Percentiles rank a stretch among this genome's conserved stretches.
Conservation (phyloP, 2,329 filamentous ascomycete genomes). For the Microdochium bolleyi region DNA sequence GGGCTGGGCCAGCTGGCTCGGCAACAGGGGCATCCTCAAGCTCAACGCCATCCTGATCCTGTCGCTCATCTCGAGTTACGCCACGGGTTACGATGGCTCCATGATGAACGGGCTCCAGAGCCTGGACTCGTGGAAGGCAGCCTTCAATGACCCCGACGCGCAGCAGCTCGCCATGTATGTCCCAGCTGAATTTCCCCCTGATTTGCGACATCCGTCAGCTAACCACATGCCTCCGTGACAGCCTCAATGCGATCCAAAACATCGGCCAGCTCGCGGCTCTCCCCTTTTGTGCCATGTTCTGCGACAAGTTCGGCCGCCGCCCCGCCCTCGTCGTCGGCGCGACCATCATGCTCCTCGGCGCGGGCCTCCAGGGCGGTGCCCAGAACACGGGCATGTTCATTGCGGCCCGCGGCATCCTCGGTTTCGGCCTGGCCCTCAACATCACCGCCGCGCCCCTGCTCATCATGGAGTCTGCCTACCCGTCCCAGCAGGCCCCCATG, state of each 20-base stretch:
- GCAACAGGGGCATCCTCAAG: conserved; percentile 11
- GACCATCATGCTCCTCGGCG: conserved; percentile 27
- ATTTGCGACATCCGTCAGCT: not conserved
- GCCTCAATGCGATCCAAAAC: conserved; percentile 20
- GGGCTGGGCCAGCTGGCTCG: conserved; percentile 5
- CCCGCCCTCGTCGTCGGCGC: conserved; percentile 23
- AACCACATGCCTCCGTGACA: not conserved
- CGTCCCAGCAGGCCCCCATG: conserved; percentile 2
- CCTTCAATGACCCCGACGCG: conserved; percentile 21
- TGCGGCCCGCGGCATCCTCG: conserved; percentile 28
- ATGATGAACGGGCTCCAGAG: conserved; percentile 34
- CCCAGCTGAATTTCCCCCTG: conserved; percentile 34
- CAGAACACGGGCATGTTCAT: conserved; percentile 37
- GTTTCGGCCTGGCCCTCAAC: conserved; percentile 25
- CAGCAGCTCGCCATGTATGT: conserved; percentile 15
- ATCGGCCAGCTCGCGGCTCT: conserved; percentile 24
- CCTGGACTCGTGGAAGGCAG: conserved; percentile 23
- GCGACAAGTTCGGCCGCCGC: conserved; percentile 27
- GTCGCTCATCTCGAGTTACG: conserved; percentile 14
- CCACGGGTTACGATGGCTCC: conserved; percentile 21
- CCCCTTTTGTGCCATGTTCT: conserved; percentile 20
- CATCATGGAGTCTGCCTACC: conserved; percentile 5
- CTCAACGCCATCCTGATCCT: conserved; percentile 12
- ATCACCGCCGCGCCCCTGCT: conserved; percentile 10
- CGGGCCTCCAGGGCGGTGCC: conserved; percentile 30